Conservation (phyloP, 108 stramenopile genomes). For the Cyclotella choctawhatcheeana region DNA sequence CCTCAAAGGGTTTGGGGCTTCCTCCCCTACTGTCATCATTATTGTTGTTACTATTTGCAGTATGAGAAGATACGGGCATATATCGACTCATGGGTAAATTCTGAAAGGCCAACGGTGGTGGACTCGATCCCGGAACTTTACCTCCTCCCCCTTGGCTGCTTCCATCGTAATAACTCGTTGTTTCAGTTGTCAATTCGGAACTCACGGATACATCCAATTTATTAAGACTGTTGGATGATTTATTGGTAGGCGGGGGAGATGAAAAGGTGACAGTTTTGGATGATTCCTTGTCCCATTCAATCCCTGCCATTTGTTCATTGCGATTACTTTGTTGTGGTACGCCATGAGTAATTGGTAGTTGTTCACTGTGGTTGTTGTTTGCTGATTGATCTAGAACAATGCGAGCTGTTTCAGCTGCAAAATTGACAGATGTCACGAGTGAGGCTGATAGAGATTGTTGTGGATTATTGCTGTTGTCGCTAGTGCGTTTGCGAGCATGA, state of each 20-base stretch:
- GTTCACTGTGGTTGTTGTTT: too few relatives aligned
- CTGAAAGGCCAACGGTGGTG: conserved; percentile 41
- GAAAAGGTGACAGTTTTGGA: not conserved
- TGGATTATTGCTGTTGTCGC: not conserved
- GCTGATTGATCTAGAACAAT: too few relatives aligned
- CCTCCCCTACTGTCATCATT: too few relatives aligned
- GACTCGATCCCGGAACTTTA: conserved; percentile 5
- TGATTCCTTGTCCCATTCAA: too few relatives aligned
- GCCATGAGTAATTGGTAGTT: too few relatives aligned
- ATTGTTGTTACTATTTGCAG: too few relatives aligned
- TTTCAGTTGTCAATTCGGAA: not conserved
- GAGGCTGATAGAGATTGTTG: conserved; percentile 19
- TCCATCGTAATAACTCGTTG: not conserved
- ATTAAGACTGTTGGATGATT: too few relatives aligned
- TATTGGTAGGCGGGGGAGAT: not conserved
- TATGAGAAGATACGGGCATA: conserved; percentile 8
- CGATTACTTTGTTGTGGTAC: conserved; percentile 18
- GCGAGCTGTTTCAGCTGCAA: conserved; percentile 40
- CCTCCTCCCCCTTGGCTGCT: too few relatives aligned
- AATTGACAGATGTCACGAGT: conserved; percentile 18
- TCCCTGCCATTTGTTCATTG: not conserved
- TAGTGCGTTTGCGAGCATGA: too few relatives aligned
- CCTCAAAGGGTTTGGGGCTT: conserved; percentile 18
- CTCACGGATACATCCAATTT: too few relatives aligned
- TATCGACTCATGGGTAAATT: conserved; percentile 46